Evolutionary conservation across 2,329 filamentous ascomycete species (phyloP).

Genomic region (Fusarium odoratissimum): DNA sequence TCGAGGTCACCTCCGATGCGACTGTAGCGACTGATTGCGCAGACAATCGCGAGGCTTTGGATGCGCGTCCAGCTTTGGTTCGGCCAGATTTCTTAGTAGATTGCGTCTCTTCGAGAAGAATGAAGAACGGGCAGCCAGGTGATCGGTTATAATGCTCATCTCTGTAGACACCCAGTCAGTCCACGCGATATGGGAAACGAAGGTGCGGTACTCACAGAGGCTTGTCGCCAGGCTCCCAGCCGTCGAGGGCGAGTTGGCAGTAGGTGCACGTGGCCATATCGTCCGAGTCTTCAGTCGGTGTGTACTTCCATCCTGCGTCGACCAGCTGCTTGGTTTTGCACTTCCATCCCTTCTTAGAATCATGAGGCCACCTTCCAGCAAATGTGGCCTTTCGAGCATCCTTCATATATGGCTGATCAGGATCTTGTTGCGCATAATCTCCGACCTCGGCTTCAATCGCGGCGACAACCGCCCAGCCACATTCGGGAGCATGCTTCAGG

Average conservation of each 20-base stretch:
- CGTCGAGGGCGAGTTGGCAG: slow-evolving; percentile 88
- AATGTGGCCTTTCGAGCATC: slow-evolving; percentile 88
- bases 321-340: slow-evolving; percentile 93
- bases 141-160: slow-evolving; percentile 87
- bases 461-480: slow-evolving; percentile 85
- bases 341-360: slow-evolving; percentile 87
- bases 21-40: slow-evolving; percentile 66
- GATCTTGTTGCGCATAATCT: slow-evolving; percentile 77
- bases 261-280: slow-evolving; percentile 94
- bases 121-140: slow-evolving; percentile 85
- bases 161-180: slow-evolving; percentile 57
- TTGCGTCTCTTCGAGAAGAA: slow-evolving; percentile 69
- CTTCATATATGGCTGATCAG: slow-evolving; percentile 75
- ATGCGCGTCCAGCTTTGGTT: slow-evolving; percentile 67
- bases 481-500: slow-evolving; percentile 81
- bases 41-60: slow-evolving; percentile 76
- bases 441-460: slow-evolving; percentile 70
- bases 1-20: slow-evolving; percentile 61
- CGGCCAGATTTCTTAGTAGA: slow-evolving; percentile 64
- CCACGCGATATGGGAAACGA: neutral
- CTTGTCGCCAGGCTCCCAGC: slow-evolving; percentile 94
- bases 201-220: slow-evolving; percentile 72
- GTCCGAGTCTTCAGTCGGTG: slow-evolving; percentile 82
- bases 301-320: slow-evolving; percentile 94
- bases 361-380: slow-evolving; percentile 87